Percentiles rank a stretch among this genome's conserved stretches.
Evolutionary conservation across 2,329 filamentous ascomycete species (phyloP).

Genomic region (Penicillium palitans): DNA sequence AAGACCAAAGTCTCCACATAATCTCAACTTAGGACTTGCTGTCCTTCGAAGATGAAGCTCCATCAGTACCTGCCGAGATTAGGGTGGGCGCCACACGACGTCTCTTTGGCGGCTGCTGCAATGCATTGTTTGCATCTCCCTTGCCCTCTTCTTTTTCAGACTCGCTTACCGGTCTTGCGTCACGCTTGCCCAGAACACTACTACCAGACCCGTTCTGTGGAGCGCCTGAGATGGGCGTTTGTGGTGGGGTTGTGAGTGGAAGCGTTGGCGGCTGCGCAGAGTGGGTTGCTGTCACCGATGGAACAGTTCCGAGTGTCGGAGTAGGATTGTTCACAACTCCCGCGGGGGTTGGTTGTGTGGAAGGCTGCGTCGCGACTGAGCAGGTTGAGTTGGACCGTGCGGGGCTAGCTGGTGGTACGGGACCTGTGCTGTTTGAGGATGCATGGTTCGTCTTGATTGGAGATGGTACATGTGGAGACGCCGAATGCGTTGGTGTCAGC

Average conservation of each 20-base stretch:
- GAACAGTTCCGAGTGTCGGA: conserved; percentile 74
- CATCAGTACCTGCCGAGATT: conserved; percentile 42
- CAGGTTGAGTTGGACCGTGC: conserved; percentile 83
- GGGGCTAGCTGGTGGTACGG: conserved; percentile 72
- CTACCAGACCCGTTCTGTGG: conserved; percentile 51
- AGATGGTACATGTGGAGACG: conserved; percentile 56
- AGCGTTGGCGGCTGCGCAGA: conserved; percentile 56
- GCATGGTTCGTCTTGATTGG: conserved; percentile 58
- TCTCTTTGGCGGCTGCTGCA: conserved; percentile 59
- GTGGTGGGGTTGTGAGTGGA: conserved; percentile 83
- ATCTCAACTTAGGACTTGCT: neutral
- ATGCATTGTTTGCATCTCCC: conserved; percentile 46
- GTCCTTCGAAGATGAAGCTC: conserved; percentile 16
- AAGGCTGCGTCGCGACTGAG: conserved; percentile 66
- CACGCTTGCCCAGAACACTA: conserved; percentile 57
- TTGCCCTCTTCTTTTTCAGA: conserved; percentile 48
- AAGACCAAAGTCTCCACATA: neutral
- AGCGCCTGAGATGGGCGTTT: conserved; percentile 66
- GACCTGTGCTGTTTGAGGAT: conserved; percentile 52
- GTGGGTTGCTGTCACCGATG: conserved; percentile 71
- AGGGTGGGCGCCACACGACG: conserved; percentile 69
- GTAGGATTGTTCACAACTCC: conserved; percentile 72
- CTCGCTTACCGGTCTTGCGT: conserved; percentile 43
- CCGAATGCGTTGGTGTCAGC: conserved; percentile 67
- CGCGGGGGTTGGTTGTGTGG: conserved; percentile 41